Evolutionary conservation across 805 yeast genomes (phyloP).

Genomic region (Candida wancherniae): DNA sequence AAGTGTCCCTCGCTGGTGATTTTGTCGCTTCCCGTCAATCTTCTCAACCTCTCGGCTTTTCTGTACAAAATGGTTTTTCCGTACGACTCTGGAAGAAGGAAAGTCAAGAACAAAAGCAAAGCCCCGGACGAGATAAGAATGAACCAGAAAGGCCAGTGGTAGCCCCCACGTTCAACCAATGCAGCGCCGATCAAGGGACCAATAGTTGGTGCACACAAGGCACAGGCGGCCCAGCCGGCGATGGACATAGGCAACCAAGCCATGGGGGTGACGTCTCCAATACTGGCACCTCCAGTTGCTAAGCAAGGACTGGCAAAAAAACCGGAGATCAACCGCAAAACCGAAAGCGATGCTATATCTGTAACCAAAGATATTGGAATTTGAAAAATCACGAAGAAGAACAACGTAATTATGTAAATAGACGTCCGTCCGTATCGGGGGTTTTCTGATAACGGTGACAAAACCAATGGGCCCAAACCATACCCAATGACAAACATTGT

Average conservation of each 20-base stretch:
- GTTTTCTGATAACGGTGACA: slow-evolving; percentile 56
- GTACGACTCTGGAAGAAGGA: slow-evolving; percentile 48
- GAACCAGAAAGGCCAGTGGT: slow-evolving; percentile 57
- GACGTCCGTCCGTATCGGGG: slow-evolving; percentile 49
- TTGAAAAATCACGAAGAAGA: slow-evolving; percentile 47
- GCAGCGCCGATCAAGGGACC: slow-evolving; percentile 57
- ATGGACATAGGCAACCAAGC: slow-evolving; percentile 43
- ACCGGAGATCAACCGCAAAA: slow-evolving; percentile 50
- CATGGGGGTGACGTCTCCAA: slow-evolving; percentile 44
- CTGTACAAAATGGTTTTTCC: slow-evolving; percentile 41
- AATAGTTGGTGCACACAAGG: slow-evolving; percentile 49
- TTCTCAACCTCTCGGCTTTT: slow-evolving; percentile 46
- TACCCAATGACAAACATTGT: slow-evolving; percentile 55
- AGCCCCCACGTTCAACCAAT: slow-evolving; percentile 27
- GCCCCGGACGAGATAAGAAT: slow-evolving; percentile 38
- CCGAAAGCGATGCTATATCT: slow-evolving; percentile 46
- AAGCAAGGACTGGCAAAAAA: slow-evolving; percentile 53
- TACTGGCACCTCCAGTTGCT: slow-evolving; percentile 55
- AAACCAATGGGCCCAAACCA: slow-evolving; percentile 54
- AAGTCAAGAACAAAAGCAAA: slow-evolving; percentile 30
- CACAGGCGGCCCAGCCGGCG: slow-evolving; percentile 49
- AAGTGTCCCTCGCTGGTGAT: slow-evolving; percentile 39
- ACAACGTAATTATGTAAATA: slow-evolving; percentile 42
- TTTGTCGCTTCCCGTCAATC: slow-evolving; percentile 44
- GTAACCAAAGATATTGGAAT: slow-evolving; percentile 49